Base-by-base conservation (phyloP, 208 protist species). In the Trypanosoma caninum region DNA sequence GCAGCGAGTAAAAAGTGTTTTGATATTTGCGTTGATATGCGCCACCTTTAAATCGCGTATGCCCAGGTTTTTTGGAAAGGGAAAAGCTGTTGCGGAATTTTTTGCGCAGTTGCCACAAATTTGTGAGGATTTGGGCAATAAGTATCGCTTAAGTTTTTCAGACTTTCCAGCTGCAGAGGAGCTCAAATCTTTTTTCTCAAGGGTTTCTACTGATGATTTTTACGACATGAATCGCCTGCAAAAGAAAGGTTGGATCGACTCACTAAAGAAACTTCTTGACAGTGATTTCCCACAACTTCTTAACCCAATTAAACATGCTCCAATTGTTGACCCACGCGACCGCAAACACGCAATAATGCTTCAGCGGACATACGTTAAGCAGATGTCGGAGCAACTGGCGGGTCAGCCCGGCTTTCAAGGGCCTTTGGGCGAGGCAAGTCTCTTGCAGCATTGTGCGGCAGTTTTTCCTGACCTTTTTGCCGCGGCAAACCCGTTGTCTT, bases 11-110 rank as follows among this genome's bases (percentile, higher is more conserved):
- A 76, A 77, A 27, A 55, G 84, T 13, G 93, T 93, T 14, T 83
- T 95, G 28, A 69, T 89, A 11, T 94, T 97, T 59, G 89, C 89
- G 11, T 62, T 94, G 6, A 63, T 98, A 40, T 85, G 89, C 40
- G 71, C 74, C 22, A 74, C 70, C 10, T 87, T 79, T 60, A 59
- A 74, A 27, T 72, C 69, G 2, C 51, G 75, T 20, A 74, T 96
- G 77, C 88, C 90, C 7, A 44, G 59, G 9, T 53, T 97, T 3
- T 92, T 97, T 59, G 92, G 94, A 20, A 95, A 95, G 40, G 72
- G 62, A 11, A 93, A 93, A 59, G 86, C 86, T 6, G 76, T 75
- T 27, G 65, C 73, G 0, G 59, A 84, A 46, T 89, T 87, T 50
- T 80, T 82, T 60, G 57, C 50, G 1, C 61, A 89, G 35, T 80